Base-by-base conservation (phyloP, 2,329 filamentous ascomycete genomes). In the Colletotrichum liriopes region DNA sequence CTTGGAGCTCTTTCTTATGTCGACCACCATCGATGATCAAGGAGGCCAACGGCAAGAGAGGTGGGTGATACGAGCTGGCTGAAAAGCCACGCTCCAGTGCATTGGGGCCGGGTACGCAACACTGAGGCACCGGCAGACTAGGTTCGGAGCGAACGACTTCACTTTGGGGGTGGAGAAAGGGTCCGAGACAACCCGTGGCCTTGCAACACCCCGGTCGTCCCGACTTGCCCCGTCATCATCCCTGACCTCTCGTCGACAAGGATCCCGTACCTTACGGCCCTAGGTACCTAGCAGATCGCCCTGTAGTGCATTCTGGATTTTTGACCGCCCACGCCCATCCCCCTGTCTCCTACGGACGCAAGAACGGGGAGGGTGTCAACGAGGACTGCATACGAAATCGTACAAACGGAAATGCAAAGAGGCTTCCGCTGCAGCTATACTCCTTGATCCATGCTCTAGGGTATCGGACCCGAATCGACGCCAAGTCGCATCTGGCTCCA, bases 141-240 rank as follows among this genome's bases (percentile, higher is more conserved):
- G 45, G 61, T 37, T 66, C 41, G 47, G 55, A 67, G 55, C 26
- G 56, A 55, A 71, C 67, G 55, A 71, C 41, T 66, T 41, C 56
- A 49, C 67, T 49, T 71, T 41, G 59, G 35, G n/a, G 52, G 65
- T 72, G 69, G 69, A 45, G 65, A 72, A 72, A 72, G 65, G 69
- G 69, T 72, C 69, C 69, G 66, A 72, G 65, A 72, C 69, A 69
- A 52, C 23, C 66, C 69, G 63, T 69, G 69, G 65, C 69, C 45
- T 69, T 56, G 59, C 60, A 64, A 65, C 35, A 35, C 60, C 41
- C 71, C 51, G 51, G 71, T 39, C 51, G 35, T 66, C 67, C 67
- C 71, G 66, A 41, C 67, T 14, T 67, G 60, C 61, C 67, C 71
- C 71, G 58, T 70, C 54, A 60, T 58, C 47, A 65, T 59, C 47